These are phyloP conservation scores for Astrocystis sublimbata DNA, from an alignment of 495 filamentous ascomycete genomes.

Conservation along the genomic window DNA sequence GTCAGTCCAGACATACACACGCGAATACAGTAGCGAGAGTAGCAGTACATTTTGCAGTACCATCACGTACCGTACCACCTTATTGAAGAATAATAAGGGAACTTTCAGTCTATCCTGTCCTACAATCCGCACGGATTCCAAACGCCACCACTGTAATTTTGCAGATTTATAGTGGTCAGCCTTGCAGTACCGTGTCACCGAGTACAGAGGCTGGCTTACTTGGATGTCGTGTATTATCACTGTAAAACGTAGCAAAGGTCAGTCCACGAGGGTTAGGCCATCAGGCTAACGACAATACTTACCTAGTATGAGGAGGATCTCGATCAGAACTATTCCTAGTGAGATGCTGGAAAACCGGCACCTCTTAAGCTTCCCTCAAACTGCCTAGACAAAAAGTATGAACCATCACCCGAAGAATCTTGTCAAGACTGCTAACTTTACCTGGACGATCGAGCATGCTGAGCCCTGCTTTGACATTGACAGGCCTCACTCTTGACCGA, in stretches of 20 bases:
- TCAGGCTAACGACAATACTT: not conserved
- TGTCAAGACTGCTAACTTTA: not conserved
- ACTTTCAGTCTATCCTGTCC: too few relatives aligned
- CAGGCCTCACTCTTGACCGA: conserved; percentile 6
- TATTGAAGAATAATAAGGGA: too few relatives aligned
- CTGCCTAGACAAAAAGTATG: not conserved
- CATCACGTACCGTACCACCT: too few relatives aligned
- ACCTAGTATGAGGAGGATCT: too few relatives aligned
- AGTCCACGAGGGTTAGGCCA: not conserved
- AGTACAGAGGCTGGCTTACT: too few relatives aligned
- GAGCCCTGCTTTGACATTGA: not conserved
- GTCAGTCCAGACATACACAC: too few relatives aligned
- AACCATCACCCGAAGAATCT: not conserved
- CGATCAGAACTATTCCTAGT: too few relatives aligned
- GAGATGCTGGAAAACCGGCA: too few relatives aligned
- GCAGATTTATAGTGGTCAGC: not conserved
- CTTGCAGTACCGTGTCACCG: not conserved
- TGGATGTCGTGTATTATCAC: too few relatives aligned
- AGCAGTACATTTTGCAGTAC: too few relatives aligned
- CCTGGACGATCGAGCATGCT: not conserved
- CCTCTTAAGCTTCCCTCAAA: not conserved
- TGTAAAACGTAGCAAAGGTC: too few relatives aligned
- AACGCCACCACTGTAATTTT: conserved; percentile 1
- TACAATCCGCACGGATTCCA: not conserved
- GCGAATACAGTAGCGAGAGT: too few relatives aligned